A percentile compares a stretch with the other conserved stretches of the same genome.
phyloP scores from a whole-genome alignment of 257 asterid genomes.

The Nyctanthes arbortristis region DNA sequence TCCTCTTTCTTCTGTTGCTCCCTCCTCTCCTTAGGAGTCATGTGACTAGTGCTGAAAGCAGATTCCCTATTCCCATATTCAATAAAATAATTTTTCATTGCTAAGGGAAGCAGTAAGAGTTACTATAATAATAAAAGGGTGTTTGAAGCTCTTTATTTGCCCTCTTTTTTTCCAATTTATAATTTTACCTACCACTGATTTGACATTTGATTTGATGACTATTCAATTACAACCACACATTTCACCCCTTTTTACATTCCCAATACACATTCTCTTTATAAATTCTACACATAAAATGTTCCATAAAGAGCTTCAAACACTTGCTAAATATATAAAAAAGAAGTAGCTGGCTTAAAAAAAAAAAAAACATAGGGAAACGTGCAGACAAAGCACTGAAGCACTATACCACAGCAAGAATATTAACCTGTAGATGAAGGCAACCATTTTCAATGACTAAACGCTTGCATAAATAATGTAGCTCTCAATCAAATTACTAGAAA shows the following conservation, averaged over 20 bases:
- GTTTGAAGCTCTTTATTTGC: too few relatives aligned
- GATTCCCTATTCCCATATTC: constrained; percentile 59
- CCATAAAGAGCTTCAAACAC: too few relatives aligned
- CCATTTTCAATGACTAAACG: neutral
- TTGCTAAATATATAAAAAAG: too few relatives aligned
- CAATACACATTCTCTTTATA: too few relatives aligned
- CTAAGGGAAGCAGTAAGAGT: neutral
- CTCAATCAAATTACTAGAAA: neutral
- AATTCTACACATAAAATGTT: too few relatives aligned
- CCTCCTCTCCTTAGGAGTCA: constrained; percentile 61
- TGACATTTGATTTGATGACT: too few relatives aligned
- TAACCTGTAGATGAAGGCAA: constrained; percentile 14
- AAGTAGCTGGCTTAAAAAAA: neutral
- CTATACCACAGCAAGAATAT: too few relatives aligned
- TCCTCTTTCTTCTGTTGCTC: constrained; percentile 84
- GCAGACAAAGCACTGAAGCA: neutral
- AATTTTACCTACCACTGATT: too few relatives aligned
- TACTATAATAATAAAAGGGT: neutral
- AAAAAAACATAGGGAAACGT: too few relatives aligned
- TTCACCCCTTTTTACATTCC: too few relatives aligned
- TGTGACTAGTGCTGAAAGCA: constrained; percentile 48
- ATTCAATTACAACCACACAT: too few relatives aligned
- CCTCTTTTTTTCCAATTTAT: too few relatives aligned
- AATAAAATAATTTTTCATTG: neutral
- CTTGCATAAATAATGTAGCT: neutral